Base-by-base conservation (phyloP, 805 yeast genomes). In the Monosporozyma unispora region DNA sequence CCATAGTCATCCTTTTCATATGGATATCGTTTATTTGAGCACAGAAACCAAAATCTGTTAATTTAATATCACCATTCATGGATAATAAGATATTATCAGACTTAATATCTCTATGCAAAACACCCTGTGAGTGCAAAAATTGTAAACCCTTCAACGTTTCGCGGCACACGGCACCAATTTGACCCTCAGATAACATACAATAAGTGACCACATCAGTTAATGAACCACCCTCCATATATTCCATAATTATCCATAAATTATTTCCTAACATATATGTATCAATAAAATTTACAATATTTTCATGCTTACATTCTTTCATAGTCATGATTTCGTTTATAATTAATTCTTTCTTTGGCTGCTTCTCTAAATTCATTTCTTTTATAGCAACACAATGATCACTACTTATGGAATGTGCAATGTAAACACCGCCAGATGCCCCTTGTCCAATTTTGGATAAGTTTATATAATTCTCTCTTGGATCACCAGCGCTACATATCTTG, bases 181-280 rank as follows among this genome's bases (percentile, higher is more conserved):
- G 99, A 14, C 86, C 88, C 61, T 93, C 99, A 1, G 95, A 80
- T 84, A 93, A 81, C 48, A 83, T 84, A 52, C 79, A 77, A 64
- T 90, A 90, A 0, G 96, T 87, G 16, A 93, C 96, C 28, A 93
- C 91, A 69, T 93, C 99, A 0, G 99, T 91, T 57, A 93, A 73
- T 0, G 95, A 84, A 2, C 99, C 99, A 53, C 99, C 99, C 66
- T 93, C 97, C 99, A 93, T 93, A 64, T 87, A 93, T 68, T 93
- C 99, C 99, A 93, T 93, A 19, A 93, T 82, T 10, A 93, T 98
- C 99, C 99, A 93, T 48, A 93, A 73, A 57, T 84, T 89, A 44
- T 86, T 87, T 51, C 79, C 80, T 50, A 86, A 69, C 47, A 85
- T 64, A 64, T 82, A 93, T 0, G 96, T 81, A 61, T 91, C 96